Evolutionary conservation across 148 eudicot species (phyloP).

Genomic region (Mesembryanthemum crystallinum): DNA sequence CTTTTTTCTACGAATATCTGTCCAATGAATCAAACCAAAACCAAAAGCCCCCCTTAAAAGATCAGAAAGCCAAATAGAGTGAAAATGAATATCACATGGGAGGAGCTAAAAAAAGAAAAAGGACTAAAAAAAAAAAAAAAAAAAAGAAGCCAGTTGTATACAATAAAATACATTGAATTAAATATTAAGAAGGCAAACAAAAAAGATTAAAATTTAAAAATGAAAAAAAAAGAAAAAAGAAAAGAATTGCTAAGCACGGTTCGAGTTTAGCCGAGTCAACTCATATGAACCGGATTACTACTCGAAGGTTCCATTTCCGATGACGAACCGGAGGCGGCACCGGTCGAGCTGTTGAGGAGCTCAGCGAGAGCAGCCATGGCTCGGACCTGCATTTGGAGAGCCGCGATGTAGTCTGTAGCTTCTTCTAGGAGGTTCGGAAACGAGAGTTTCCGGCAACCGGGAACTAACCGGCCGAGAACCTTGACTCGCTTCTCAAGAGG

Average conservation of each 20-base stretch:
- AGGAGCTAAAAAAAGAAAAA: slow-evolving; percentile 7
- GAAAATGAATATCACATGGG: slow-evolving; percentile 25
- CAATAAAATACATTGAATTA: slow-evolving; percentile 47
- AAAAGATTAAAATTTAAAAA: slow-evolving; percentile 4
- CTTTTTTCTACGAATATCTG: slow-evolving; percentile 12
- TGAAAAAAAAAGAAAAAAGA: slow-evolving; percentile 3
- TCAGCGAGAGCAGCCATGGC: slow-evolving; percentile 71
- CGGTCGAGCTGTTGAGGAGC: slow-evolving; percentile 38
- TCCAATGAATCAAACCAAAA: slow-evolving; percentile 11
- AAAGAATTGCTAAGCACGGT: slow-evolving; percentile 11
- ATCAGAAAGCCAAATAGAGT: neutral
- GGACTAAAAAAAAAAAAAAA: neutral
- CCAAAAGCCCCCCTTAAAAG: neutral
- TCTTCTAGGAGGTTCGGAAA: slow-evolving; percentile 84
- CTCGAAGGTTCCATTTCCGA: no score
- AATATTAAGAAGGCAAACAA: slow-evolving; percentile 11
- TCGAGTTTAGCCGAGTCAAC: slow-evolving; percentile 32
- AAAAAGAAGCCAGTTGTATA: slow-evolving; percentile 28
- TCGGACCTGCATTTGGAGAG: slow-evolving; percentile 81
- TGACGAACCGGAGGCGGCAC: neutral
- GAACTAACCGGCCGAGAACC: slow-evolving; percentile 63
- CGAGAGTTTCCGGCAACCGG: slow-evolving; percentile 74
- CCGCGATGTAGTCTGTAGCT: slow-evolving; percentile 71
- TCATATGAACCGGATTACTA: slow-evolving; percentile 16
- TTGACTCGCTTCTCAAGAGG: slow-evolving; percentile 47